phyloP scores from a whole-genome alignment of 805 yeast species.

The Sugiyamaella mastotermitis region DNA sequence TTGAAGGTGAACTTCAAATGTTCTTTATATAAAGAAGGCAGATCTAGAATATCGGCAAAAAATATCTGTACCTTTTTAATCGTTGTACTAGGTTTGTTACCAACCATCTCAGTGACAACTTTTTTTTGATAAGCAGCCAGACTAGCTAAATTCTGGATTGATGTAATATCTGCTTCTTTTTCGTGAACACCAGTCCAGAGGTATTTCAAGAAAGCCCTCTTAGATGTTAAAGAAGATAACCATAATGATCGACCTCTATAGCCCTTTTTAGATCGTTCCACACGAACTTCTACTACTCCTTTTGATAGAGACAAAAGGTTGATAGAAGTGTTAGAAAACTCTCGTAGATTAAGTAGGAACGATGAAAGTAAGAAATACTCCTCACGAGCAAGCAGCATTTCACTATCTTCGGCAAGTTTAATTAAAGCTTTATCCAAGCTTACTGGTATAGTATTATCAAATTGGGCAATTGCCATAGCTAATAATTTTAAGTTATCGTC shows the following conservation, averaged over 20 bases:
- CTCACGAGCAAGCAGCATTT: constrained; percentile 38
- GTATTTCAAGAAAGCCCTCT: constrained; percentile 34
- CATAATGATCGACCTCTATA: constrained; percentile 36
- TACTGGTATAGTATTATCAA: constrained; percentile 32
- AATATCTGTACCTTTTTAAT: constrained; percentile 9
- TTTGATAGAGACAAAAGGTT: constrained; percentile 30
- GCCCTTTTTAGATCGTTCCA: constrained; percentile 26
- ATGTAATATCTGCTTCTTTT: constrained; percentile 15
- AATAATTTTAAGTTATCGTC: constrained; percentile 27
- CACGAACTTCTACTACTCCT: constrained; percentile 28
- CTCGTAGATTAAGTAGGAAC: constrained; percentile 42
- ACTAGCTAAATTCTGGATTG: too few relatives aligned
- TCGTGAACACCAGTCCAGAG: constrained; percentile 21
- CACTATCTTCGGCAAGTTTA: constrained; percentile 22
- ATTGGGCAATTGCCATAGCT: constrained; percentile 29
- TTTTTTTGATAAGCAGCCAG: constrained; percentile 4
- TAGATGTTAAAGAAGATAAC: constrained; percentile 37
- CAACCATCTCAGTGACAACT: background rate
- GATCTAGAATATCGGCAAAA: constrained; percentile 21
- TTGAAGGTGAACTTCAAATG: constrained; percentile 45
- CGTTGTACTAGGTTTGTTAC: constrained; percentile 2
- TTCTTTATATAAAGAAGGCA: constrained; percentile 17
- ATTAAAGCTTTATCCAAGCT: constrained; percentile 28
- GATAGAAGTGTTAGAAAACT: constrained; percentile 31
- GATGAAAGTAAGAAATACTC: constrained; percentile 46